Evolutionary conservation across 352 stramenopile species (phyloP).

Genomic region (Globisporangium canariense): DNA sequence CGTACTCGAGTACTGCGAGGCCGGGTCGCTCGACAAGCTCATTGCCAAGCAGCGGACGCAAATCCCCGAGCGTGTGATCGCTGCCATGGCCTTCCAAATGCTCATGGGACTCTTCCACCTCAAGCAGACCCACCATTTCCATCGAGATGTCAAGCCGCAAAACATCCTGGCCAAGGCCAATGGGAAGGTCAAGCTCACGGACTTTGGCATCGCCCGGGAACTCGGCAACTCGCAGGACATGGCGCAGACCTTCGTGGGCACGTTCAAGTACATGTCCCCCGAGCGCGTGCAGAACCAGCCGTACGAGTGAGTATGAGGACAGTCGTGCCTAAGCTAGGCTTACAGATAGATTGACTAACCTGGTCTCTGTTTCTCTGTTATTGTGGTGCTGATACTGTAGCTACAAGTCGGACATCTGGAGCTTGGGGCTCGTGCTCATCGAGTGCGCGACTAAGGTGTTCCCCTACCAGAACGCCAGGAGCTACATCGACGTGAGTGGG

Average conservation of each 20-base stretch:
- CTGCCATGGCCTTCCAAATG: conserved; percentile 58
- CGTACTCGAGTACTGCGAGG: conserved; percentile 62
- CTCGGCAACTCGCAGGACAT: conserved; percentile 70
- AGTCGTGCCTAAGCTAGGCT: not conserved
- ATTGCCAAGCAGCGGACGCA: conserved; percentile 14
- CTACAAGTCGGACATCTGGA: conserved; percentile 82
- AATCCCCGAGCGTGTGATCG: conserved; percentile 49
- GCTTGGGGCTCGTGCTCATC: conserved; percentile 68
- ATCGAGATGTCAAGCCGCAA: conserved; percentile 92
- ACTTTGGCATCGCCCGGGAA: conserved; percentile 71
- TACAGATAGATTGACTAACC: not conserved
- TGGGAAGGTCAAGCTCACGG: conserved; percentile 78
- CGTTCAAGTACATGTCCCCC: conserved; percentile 92
- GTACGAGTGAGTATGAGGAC: conserved; percentile 64
- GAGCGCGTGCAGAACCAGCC: conserved; percentile 86
- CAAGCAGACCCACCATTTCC: conserved; percentile 77
- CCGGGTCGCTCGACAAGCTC: conserved; percentile 58
- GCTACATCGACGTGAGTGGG: conserved; percentile 64
- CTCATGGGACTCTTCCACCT: conserved; percentile 57
- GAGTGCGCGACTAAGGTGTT: conserved; percentile 60
- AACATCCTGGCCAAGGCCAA: conserved; percentile 89
- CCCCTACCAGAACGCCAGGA: conserved; percentile 46
- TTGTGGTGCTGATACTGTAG: conserved; percentile 20
- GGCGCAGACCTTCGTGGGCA: conserved; percentile 88
- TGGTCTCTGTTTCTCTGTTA: conserved; percentile 2